Conservation (phyloP, 805 yeast genomes). For the Yarrowia sp. region DNA sequence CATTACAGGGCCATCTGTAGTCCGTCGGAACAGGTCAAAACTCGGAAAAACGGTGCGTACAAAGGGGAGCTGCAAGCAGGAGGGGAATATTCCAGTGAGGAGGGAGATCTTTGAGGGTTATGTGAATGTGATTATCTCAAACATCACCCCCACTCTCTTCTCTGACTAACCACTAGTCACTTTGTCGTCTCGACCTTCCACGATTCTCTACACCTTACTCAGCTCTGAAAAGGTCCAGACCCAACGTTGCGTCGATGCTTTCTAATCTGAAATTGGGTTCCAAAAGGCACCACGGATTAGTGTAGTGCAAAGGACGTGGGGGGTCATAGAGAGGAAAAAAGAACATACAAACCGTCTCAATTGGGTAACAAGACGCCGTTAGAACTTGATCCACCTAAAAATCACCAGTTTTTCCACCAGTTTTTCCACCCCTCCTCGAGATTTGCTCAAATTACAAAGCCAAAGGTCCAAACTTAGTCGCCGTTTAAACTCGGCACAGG, state of each 20-base stretch:
- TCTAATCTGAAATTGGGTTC: constrained; percentile 30
- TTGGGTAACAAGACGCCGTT: neutral
- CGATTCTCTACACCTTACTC: constrained; percentile 13
- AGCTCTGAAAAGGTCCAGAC: constrained; percentile 34
- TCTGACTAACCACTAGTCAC: neutral
- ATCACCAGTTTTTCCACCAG: no score
- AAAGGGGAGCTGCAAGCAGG: neutral
- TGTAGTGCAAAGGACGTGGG: neutral
- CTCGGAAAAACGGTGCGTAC: constrained; percentile 24
- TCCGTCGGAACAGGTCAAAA: neutral
- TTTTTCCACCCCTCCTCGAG: neutral
- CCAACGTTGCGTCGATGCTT: constrained; percentile 35
- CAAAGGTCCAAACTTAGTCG: constrained; percentile 4
- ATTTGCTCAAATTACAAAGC: constrained; percentile 3
- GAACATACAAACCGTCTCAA: neutral
- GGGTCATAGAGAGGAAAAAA: neutral
- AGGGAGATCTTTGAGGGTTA: no score
- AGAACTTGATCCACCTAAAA: no score
- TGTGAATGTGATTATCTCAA: neutral
- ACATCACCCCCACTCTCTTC: no score
- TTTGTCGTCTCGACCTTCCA: constrained; percentile 5
- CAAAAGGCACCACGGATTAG: neutral
- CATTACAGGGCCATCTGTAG: no score
- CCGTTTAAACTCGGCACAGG: constrained; percentile 3
- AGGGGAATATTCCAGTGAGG: no score